These are phyloP conservation scores for Suillus bovinus DNA, from an alignment of 768 basidiomycete genomes.

Conservation along the genomic window DNA sequence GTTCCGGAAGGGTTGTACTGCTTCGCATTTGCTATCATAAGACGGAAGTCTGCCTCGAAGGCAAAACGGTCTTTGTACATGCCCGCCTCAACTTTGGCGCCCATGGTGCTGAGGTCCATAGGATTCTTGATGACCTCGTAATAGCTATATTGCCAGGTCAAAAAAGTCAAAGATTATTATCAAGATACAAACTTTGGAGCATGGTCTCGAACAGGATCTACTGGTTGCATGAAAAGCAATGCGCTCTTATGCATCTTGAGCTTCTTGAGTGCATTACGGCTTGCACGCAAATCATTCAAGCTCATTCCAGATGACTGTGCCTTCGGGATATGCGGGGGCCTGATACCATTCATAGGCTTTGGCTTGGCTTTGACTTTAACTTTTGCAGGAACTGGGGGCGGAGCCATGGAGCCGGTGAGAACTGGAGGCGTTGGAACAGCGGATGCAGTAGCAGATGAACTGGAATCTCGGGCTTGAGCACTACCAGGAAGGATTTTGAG, in stretches of 20 bases:
- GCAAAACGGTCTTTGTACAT: conserved; percentile 82
- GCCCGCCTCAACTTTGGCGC: conserved; percentile 82
- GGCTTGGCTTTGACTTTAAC: conserved; percentile 26
- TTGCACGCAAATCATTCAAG: conserved; percentile 72
- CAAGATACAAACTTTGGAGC: conserved; percentile 68
- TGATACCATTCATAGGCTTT: conserved; percentile 18
- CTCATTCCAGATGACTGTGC: conserved; percentile 79
- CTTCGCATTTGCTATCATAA: conserved; percentile 88
- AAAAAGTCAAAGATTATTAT: conserved; percentile 6
- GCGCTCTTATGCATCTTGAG: conserved; percentile 74
- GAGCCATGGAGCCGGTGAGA: conserved; percentile 30
- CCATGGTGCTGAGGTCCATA: conserved; percentile 92
- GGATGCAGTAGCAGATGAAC: conserved; percentile 21
- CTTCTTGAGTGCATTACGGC: conserved; percentile 78
- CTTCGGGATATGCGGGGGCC: conserved; percentile 58
- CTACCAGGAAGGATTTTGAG: conserved; percentile 45
- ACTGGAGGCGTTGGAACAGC: conserved; percentile 7
- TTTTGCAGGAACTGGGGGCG: conserved; percentile 29
- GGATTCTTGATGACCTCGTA: conserved; percentile 88
- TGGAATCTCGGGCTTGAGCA: conserved; percentile 14
- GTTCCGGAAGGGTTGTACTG: conserved; percentile 76
- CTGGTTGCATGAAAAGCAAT: conserved; percentile 77
- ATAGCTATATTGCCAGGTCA: conserved; percentile 54
- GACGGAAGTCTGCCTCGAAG: conserved; percentile 83
- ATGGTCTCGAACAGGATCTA: conserved; percentile 93